A percentile compares a stretch with the other conserved stretches of the same genome.
These are phyloP conservation scores for Davidsoniella virescens DNA, from an alignment of 2,329 filamentous ascomycete genomes.

Conservation along the genomic window DNA sequence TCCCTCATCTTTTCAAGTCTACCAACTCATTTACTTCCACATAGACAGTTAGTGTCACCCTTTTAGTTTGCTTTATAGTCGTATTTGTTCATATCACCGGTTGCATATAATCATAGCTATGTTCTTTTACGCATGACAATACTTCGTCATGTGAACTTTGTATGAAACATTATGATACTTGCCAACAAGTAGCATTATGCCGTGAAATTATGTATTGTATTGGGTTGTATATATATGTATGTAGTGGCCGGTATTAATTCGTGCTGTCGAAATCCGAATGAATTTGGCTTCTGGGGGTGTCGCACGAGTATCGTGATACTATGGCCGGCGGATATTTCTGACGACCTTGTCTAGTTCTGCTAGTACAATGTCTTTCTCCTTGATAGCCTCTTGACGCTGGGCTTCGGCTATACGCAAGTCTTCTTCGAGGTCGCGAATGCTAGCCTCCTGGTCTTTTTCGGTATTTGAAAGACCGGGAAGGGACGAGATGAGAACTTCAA, in stretches of 20 bases:
- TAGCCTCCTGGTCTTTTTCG: constrained; percentile 56
- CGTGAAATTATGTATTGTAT: too few species aligned
- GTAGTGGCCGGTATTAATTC: background rate
- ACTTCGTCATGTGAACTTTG: too few species aligned
- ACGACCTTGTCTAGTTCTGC: constrained; percentile 45
- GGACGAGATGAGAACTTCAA: constrained; percentile 58
- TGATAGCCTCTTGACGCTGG: constrained; percentile 45
- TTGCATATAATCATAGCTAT: too few species aligned
- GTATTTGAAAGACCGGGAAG: constrained; percentile 66
- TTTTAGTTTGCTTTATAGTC: too few species aligned
- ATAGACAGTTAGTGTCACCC: too few species aligned
- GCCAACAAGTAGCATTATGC: too few species aligned
- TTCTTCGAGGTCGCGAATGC: constrained; percentile 47
- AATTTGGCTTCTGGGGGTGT: too few species aligned
- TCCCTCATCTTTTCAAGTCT: constrained; percentile 72
- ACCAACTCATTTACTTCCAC: constrained; percentile 4
- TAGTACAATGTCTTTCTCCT: constrained; percentile 46
- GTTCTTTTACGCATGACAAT: too few species aligned
- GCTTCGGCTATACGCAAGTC: constrained; percentile 47
- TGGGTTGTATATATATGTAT: too few species aligned
- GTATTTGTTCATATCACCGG: too few species aligned
- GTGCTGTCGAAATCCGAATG: background rate
- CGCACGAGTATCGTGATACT: constrained; percentile 14
- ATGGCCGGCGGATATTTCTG: constrained; percentile 41
- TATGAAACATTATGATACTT: too few species aligned